Evolutionary conservation across 2,329 filamentous ascomycete genomes (phyloP), one percentile per base, ranked within the genome.

Genomic region (Diaporthe eres): DNA sequence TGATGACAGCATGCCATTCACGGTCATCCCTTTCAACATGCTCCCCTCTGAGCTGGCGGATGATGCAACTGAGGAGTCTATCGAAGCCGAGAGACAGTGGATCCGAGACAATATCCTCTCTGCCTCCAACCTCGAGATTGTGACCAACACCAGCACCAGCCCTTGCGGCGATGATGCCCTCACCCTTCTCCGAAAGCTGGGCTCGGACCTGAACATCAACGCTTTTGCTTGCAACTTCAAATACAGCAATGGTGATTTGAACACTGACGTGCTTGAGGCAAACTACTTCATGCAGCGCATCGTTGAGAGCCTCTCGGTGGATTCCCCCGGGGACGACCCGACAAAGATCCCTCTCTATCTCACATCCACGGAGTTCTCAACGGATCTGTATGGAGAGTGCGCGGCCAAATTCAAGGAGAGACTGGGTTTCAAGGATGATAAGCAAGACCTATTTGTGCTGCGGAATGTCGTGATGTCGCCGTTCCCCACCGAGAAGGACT

Each of bases 401-500:
- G 83, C 83, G 13, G 65, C 80, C 0, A 81, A 83, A 15, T 88
- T 86, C 79, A 86, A 87, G 81, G 79, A 81, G 49, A 81, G 86
- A 13, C 83, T 88, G 31, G 83, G 83, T 0, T 79, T 87, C 0
- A 72, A 80, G 0, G 73, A 77, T 7, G 83, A 81, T 25, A 63
- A 80, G 0, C 81, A 85, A 15, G 83, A 85, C 63, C 78, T 88
- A 2, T 85, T 87, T 76, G 86, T 88, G 1, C 68, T 88, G 12
- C 82, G 86, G 12, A 88, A 88, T 37, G 87, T 88, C 0, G 85
- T 87, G 47, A 88, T 88, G 87, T 86, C 84, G 7, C 85, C 86
- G 0, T 87, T 85, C 60, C 84, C 85, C 0, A 85, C 84, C 2
- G 82, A 84, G 22, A 80, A 80, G 1, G 82, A 84, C 57, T 87